Evolutionary conservation across 2,329 filamentous ascomycete genomes (phyloP).

Genomic region (Paradendryphiella salina): DNA sequence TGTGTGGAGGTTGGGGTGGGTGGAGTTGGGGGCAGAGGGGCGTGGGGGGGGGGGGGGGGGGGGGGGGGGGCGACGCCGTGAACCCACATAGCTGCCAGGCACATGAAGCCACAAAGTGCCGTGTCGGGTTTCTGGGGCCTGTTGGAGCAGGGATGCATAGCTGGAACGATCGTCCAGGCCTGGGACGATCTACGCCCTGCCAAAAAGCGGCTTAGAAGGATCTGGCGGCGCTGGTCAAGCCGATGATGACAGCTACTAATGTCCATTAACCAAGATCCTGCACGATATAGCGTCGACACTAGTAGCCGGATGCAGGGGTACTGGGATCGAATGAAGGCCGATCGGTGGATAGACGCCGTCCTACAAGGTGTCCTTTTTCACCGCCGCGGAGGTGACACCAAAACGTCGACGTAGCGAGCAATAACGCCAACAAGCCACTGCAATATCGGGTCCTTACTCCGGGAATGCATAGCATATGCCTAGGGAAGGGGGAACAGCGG

Average conservation of each 20-base stretch:
- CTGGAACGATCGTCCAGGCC: constrained; percentile 32
- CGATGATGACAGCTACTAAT: constrained; percentile 35
- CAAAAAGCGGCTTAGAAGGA: constrained; percentile 31
- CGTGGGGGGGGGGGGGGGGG: too few species aligned
- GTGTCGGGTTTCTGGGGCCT: constrained; percentile 22
- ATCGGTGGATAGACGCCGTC: constrained; percentile 13
- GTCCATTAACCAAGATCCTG: constrained; percentile 36
- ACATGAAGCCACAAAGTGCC: constrained; percentile 25
- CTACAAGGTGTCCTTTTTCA: constrained; percentile 15
- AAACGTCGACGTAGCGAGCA: constrained; percentile 21
- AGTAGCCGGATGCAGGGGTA: constrained; percentile 33
- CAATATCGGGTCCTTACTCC: constrained; percentile 20
- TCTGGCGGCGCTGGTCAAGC: constrained; percentile 31
- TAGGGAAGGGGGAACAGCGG: constrained; percentile 22
- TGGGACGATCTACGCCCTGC: constrained; percentile 34
- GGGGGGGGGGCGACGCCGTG: constrained; percentile 27
- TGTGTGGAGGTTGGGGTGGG: too few species aligned
- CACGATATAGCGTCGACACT: constrained; percentile 36
- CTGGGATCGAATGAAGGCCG: constrained; percentile 16
- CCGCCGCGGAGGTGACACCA: constrained; percentile 19
- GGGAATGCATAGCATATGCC: constrained; percentile 21
- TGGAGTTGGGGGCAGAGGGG: too few species aligned
- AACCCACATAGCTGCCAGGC: constrained; percentile 25
- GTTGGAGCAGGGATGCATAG: constrained; percentile 26
- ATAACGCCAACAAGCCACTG: constrained; percentile 16